Conservation (phyloP, 2,329 filamentous ascomycete species). For the Penicillium vulpinum region DNA sequence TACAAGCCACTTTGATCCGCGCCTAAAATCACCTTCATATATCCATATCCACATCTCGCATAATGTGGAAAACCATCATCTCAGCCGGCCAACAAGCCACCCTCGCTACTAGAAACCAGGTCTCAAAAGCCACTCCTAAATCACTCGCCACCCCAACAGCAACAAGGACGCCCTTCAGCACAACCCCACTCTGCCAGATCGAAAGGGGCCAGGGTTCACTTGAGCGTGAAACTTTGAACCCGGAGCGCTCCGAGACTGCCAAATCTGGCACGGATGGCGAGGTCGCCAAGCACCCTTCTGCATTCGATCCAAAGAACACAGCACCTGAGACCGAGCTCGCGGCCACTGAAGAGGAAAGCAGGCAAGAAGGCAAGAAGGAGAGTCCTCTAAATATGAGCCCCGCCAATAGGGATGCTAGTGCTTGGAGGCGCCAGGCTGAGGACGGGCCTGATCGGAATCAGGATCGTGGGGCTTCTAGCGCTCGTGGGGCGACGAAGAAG, state of each 20-base stretch:
- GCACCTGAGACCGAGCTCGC: conserved; percentile 59
- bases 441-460: conserved; percentile 45
- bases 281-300: conserved; percentile 59
- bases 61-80: conserved; percentile 25
- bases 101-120: conserved; percentile 3
- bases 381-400: conserved; percentile 62
- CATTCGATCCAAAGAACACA: conserved; percentile 70
- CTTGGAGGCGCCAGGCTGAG: conserved; percentile 48
- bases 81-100: conserved; percentile 16
- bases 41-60: not conserved
- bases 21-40: not conserved
- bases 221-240: conserved; percentile 64
- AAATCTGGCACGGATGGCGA: conserved; percentile 66
- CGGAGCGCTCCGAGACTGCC: conserved; percentile 65
- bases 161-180: conserved; percentile 7
- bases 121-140: not conserved
- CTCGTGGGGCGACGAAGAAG: conserved; percentile 39
- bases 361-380: conserved; percentile 40
- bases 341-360: conserved; percentile 39
- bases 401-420: conserved; percentile 60
- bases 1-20: not conserved
- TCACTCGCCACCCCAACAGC: conserved; percentile 3
- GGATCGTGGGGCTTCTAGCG: conserved; percentile 40
- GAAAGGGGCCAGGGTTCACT: conserved; percentile 3
- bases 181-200: conserved; percentile 12